Base-by-base conservation (phyloP, 2,329 filamentous ascomycete species). In the Stachybotrys chartarum region DNA sequence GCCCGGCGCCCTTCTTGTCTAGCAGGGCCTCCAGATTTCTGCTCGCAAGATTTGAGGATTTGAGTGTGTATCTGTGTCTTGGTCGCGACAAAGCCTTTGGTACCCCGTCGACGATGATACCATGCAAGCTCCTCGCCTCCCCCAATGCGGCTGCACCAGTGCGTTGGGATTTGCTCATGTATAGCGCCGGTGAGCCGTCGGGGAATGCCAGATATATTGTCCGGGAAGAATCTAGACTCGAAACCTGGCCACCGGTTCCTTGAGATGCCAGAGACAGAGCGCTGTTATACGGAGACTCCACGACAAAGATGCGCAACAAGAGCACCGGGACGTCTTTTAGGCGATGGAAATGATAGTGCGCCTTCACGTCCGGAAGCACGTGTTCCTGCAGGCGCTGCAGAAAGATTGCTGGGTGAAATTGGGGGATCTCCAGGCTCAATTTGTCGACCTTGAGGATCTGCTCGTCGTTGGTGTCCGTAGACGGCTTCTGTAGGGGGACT, bases 161-260 rank as follows among this genome's bases (percentile, higher is more conserved):
- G 24, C 74, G 68, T 56, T 78, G 75, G 6, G 78, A 74, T 56
- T 77, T 82, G 52, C 81, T 82, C 48, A 85, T 75, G 68, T 90
- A 95, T 49, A 95, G 75, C 59, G 86, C 85, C 0, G 90, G 88
- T 11, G 88, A 87, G 39, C 86, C 87, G 64, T 93, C 86, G 0
- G 91, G 91, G 63, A 95, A 93, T 1, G 89, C 88, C 57, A 95
- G 77, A 64, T 90, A 94, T 45, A 96, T 81, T 2, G 88, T 87
- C 59, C 85, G 82, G 12, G 85, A 85, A 1, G 82, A 75, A 59
- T 90, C 85, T n/a, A 82, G 78, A 56, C 76, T 78, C 51, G 78
- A 66, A 16, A 69, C 63, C 5, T 63, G 57, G 8, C 66, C 67
- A 46, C 70, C 72, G 62, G 57, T 58, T 12, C 67, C 60, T 14